Conservation (phyloP, 805 yeast species). For the Yamadazyma paraphyllophila region DNA sequence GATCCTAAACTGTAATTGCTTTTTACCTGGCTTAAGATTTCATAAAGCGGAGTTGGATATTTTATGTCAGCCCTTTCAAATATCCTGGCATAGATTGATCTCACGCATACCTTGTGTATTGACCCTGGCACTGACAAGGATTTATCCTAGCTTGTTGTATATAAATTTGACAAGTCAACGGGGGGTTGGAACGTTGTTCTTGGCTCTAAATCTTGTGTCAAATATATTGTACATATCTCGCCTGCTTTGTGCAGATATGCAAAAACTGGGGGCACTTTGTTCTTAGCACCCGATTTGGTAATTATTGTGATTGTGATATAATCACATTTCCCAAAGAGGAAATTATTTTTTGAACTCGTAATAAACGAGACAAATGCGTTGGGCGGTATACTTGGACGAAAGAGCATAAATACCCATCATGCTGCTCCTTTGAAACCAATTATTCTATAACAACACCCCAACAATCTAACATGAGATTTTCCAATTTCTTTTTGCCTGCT, state of each 20-base stretch:
- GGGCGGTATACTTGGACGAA: too few relatives aligned
- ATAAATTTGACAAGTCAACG: too few relatives aligned
- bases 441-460: not conserved
- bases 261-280: constrained; percentile 8
- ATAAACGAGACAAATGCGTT: too few relatives aligned
- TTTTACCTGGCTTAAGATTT: not conserved
- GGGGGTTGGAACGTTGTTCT: not conserved
- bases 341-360: not conserved
- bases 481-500: constrained; percentile 2
- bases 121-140: not conserved
- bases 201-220: not conserved
- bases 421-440: not conserved
- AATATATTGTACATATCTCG: not conserved
- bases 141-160: too few relatives aligned
- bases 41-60: not conserved
- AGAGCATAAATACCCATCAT: constrained; percentile 4
- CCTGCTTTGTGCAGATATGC: not conserved
- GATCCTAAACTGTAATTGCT: not conserved
- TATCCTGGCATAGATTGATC: not conserved
- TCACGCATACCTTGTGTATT: not conserved
- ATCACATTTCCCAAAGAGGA: constrained; percentile 4
- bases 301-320: not conserved
- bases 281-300: not conserved
- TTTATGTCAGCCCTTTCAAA: not conserved
- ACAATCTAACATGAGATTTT: constrained; percentile 2